Percentiles rank a stretch among this genome's conserved stretches.
These are phyloP conservation scores for Entomortierella beljakovae DNA, from an alignment of 192 early-diverging fungal genomes.

Conservation along the genomic window DNA sequence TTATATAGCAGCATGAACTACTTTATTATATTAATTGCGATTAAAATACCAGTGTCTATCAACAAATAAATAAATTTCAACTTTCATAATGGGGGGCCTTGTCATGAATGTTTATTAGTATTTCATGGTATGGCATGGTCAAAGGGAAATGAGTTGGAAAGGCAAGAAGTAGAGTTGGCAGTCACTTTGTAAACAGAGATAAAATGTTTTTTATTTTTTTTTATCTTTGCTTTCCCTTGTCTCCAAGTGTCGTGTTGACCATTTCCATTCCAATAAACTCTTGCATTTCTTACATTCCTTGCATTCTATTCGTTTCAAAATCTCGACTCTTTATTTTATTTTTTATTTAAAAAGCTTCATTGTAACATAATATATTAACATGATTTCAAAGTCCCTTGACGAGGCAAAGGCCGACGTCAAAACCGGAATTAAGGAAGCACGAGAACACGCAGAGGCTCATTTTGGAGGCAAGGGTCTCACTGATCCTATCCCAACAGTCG, in stretches of 20 bases:
- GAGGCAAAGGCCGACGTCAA: constrained; percentile 51
- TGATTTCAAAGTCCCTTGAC: constrained; percentile 49
- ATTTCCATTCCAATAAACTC: neutral
- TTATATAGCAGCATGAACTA: constrained; percentile 1
- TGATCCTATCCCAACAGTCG: constrained; percentile 60
- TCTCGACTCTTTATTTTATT: neutral
- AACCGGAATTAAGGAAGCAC: constrained; percentile 37
- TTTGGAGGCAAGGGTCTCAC: constrained; percentile 55
- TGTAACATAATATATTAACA: constrained; percentile 3
- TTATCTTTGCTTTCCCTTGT: neutral
- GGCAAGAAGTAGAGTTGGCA: too few relatives aligned
- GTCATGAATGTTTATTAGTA: too few relatives aligned
- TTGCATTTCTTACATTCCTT: neutral
- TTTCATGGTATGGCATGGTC: too few relatives aligned
- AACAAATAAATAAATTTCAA: too few relatives aligned
- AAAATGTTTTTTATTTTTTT: constrained; percentile 3
- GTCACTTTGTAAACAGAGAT: neutral
- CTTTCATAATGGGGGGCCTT: too few relatives aligned
- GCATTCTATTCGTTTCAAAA: neutral
- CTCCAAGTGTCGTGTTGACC: neutral
- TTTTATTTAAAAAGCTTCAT: neutral
- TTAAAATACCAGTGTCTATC: too few relatives aligned
- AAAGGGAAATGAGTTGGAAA: too few relatives aligned
- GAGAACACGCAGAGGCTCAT: constrained; percentile 35
- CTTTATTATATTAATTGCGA: too few relatives aligned